A percentile compares a stretch with the other conserved stretches of the same genome.
phyloP scores from a whole-genome alignment of 1,284 basidiomycete species.

The Melampsora larici-populina region DNA sequence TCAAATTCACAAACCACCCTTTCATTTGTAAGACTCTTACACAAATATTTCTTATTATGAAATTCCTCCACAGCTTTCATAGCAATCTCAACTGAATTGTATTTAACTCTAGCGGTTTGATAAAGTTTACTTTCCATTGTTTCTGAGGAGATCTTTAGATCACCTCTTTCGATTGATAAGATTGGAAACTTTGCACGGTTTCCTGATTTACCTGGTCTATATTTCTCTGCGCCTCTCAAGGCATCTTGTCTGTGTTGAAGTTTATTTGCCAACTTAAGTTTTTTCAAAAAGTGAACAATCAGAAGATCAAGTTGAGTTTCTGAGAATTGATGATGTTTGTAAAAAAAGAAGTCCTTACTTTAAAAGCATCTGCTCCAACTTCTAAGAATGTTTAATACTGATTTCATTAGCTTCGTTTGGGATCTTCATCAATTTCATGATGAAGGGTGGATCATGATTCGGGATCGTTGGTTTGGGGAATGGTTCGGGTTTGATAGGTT shows the following conservation, averaged over 20 bases:
- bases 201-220: background rate
- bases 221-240: background rate
- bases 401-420: background rate
- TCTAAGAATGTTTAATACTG: background rate
- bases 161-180: background rate
- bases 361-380: slow-evolving; percentile 3
- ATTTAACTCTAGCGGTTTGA: background rate
- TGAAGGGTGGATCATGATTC: background rate
- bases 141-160: background rate
- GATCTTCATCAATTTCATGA: background rate
- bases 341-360: background rate
- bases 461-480: background rate
- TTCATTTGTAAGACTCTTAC: background rate
- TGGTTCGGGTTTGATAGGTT: background rate
- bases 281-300: background rate
- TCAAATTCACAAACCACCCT: background rate
- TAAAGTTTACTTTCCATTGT: background rate
- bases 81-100: background rate
- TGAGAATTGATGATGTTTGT: background rate
- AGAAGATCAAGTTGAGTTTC: background rate
- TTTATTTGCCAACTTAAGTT: background rate
- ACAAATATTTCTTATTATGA: background rate
- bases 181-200: background rate
- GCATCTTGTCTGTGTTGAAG: background rate
- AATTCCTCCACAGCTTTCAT: background rate